A percentile compares a stretch with the other conserved stretches of the same genome.
phyloP scores from a whole-genome alignment of 1,139 yeast species.

The Magnusiomyces sp. region DNA sequence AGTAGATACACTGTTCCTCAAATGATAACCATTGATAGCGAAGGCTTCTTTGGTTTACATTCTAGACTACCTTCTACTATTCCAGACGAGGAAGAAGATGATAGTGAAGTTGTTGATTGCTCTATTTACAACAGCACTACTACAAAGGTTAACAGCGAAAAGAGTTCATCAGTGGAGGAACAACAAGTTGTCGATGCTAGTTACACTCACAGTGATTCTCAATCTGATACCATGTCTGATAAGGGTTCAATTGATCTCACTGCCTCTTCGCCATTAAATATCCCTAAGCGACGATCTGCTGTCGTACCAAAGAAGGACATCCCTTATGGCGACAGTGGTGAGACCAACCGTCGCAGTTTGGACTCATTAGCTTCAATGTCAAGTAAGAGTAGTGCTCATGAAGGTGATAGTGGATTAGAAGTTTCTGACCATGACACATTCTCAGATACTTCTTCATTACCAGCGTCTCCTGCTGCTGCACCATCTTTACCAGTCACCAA shows the following conservation, averaged over 20 bases:
- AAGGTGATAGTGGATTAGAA: slow-evolving; percentile 6
- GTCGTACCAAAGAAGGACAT: neutral
- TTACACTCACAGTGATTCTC: neutral
- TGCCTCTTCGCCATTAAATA: neutral
- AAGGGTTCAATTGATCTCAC: neutral
- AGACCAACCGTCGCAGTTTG: slow-evolving; percentile 5
- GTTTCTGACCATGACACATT: neutral
- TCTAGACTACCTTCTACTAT: slow-evolving; percentile 11
- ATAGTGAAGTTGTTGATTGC: neutral
- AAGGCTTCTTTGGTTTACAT: slow-evolving; percentile 27
- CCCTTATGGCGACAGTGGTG: neutral
- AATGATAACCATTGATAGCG: slow-evolving; percentile 23
- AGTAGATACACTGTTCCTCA: slow-evolving; percentile 7
- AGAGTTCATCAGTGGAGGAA: neutral
- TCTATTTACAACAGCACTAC: no score
- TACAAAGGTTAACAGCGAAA: no score
- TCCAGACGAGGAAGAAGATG: neutral
- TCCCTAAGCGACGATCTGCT: neutral
- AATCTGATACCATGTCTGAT: neutral
- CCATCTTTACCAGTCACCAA: neutral
- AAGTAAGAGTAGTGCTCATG: neutral
- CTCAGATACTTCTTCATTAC: neutral
- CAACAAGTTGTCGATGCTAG: neutral
- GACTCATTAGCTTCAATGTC: slow-evolving; percentile 8
- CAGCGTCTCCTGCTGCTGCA: neutral